Percentiles rank a stretch among this genome's conserved stretches.
Conservation (phyloP, 1,284 basidiomycete genomes). For the Naganishia cerealis region DNA sequence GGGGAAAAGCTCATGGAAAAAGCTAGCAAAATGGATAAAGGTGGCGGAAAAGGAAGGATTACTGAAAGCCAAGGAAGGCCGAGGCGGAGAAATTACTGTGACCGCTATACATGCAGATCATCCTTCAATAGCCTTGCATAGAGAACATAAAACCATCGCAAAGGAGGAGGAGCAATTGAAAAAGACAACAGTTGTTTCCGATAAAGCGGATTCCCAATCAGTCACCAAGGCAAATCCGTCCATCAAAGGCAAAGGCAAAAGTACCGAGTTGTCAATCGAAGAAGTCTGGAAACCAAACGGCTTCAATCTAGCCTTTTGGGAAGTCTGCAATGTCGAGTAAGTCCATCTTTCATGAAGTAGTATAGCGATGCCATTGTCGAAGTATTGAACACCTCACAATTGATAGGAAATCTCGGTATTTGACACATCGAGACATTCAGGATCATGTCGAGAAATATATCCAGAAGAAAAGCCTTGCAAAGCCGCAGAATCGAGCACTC, state of each 20-base stretch:
- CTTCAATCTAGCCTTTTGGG: constrained; percentile 63
- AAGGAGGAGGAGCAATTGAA: constrained; percentile 49
- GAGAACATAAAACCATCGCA: constrained; percentile 62
- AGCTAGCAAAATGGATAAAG: constrained; percentile 75
- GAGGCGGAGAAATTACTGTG: constrained; percentile 59
- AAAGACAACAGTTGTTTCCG: constrained; percentile 55
- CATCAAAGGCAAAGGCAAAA: constrained; percentile 37
- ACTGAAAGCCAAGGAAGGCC: constrained; percentile 69
- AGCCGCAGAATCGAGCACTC: constrained; percentile 65
- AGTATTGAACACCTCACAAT: constrained; percentile 12
- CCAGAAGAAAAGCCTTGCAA: constrained; percentile 63
- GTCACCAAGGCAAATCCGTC: constrained; percentile 48
- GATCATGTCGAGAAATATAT: constrained; percentile 66
- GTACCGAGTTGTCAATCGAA: constrained; percentile 54
- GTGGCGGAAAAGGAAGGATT: constrained; percentile 68
- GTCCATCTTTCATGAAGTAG: constrained; percentile 51
- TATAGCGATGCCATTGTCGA: background rate
- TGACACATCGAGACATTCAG: constrained; percentile 63
- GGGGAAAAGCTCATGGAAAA: constrained; percentile 63
- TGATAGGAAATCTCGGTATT: constrained; percentile 50
- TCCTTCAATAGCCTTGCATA: constrained; percentile 61
- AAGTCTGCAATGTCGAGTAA: constrained; percentile 60
- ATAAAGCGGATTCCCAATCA: constrained; percentile 43
- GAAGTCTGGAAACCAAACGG: constrained; percentile 75
- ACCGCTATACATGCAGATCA: constrained; percentile 65